Base-by-base conservation (phyloP, 2,329 filamentous ascomycete species). In the Exophiala sp. region DNA sequence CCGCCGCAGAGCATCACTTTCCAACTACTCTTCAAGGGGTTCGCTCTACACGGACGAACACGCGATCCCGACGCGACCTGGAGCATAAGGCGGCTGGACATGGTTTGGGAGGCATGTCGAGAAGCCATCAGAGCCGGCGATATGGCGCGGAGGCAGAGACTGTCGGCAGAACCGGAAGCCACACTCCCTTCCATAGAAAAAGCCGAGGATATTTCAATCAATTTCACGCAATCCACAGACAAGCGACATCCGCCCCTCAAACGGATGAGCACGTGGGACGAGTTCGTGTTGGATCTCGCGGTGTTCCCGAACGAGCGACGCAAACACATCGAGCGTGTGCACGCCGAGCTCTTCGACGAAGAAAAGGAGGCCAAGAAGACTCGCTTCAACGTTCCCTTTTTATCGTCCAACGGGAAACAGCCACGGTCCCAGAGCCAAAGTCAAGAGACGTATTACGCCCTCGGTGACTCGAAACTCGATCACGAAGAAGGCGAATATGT, bases 1-100 rank as follows among this genome's bases (percentile, higher is more conserved):
- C 81, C 84, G 0, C 73, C 92, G 12, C 84, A 92, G 57, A 87
- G 87, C 5, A 81, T 86, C 53, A 81, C 95, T 20, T 96, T 92
- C 65, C 76, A 94, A 35, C 79, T 87, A 6, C 75, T 97, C 3
- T 88, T 97, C 72, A 86, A 89, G 63, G 91, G 88, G 0, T 99
- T 97, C 66, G 78, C 80, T 32, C 69, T 75, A 2, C 86, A 96
- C 65, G 92, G 91, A 9, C 84, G 83, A 21, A 70, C 78, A 14
- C 49, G 46, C 16, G 52, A 55, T 33, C 72, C 75, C 20, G 75
- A 84, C 59, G 84, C 85, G 0, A 78, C 82, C 10, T 99, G 94
- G 92, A 89, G 83, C 24, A 74, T 76, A 29, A 71, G 79, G 60
- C 80, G 84, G n/a, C 79, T 97, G 2, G 78, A 86, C 40, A 78